Percentiles rank a stretch among this genome's conserved stretches.
Evolutionary conservation across 352 stramenopile genomes (phyloP).

Genomic region (Phytophthora pluvialis): DNA sequence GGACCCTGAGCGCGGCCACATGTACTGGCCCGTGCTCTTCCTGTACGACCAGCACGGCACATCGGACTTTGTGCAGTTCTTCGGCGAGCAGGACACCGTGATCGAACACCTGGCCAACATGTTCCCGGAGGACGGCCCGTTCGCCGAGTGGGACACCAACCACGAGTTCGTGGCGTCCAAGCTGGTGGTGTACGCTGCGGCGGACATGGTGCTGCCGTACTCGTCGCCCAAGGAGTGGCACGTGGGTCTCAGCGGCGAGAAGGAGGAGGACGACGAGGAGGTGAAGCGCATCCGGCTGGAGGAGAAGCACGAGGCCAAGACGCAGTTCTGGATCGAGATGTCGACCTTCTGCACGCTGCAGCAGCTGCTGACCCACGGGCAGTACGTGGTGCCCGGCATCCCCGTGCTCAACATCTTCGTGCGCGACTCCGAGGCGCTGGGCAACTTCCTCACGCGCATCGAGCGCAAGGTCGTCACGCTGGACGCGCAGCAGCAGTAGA

Average conservation of each 20-base stretch:
- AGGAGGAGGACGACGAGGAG: conserved; percentile 76
- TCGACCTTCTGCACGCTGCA: conserved; percentile 83
- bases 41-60: conserved; percentile 88
- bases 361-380: conserved; percentile 69
- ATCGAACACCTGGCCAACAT: conserved; percentile 91
- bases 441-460: conserved; percentile 74
- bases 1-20: conserved; percentile 59
- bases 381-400: conserved; percentile 87
- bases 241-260: conserved; percentile 73
- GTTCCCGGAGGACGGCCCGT: conserved; percentile 88
- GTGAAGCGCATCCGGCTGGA: conserved; percentile 63
- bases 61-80: conserved; percentile 84
- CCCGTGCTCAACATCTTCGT: conserved; percentile 88
- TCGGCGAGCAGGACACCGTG: conserved; percentile 81
- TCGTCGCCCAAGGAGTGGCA: conserved; percentile 73
- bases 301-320: conserved; percentile 79
- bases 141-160: conserved; percentile 78
- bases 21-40: conserved; percentile 86
- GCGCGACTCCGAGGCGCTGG: conserved; percentile 62
- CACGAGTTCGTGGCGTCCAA: conserved; percentile 80
- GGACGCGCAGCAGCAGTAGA: conserved; percentile 38
- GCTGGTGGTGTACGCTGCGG: conserved; percentile 76
- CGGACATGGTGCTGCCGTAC: conserved; percentile 78
- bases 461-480: conserved; percentile 64
- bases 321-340: conserved; percentile 79